These are phyloP conservation scores for Xylariaceae sp. DNA, from an alignment of 2,329 filamentous ascomycete species.

Conservation along the genomic window DNA sequence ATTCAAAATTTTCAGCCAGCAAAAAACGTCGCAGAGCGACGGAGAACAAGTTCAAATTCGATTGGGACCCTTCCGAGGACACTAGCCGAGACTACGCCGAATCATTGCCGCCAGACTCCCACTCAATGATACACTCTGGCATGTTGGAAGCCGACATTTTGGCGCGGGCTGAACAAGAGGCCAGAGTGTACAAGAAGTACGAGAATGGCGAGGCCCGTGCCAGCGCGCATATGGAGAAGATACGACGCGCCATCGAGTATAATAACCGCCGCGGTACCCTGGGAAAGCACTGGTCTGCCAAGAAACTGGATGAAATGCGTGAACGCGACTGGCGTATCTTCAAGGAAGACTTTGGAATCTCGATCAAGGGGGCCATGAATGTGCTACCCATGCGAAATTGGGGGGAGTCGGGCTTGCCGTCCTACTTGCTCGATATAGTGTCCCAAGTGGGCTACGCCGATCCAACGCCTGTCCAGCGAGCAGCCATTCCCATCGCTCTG, in stretches of 20 bases:
- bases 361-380: constrained; percentile 83
- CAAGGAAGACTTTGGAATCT: constrained; percentile 97
- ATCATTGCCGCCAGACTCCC: constrained; percentile 53
- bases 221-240: constrained; percentile 75
- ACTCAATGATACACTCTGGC: no score
- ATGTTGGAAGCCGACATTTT: constrained; percentile 47
- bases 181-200: constrained; percentile 65
- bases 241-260: constrained; percentile 67
- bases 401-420: constrained; percentile 76
- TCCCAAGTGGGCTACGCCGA: constrained; percentile 83
- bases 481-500: constrained; percentile 89
- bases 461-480: constrained; percentile 84
- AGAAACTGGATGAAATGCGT: constrained; percentile 86
- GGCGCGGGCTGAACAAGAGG: constrained; percentile 54
- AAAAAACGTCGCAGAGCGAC: constrained; percentile 92
- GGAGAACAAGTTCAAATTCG: constrained; percentile 98
- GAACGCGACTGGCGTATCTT: constrained; percentile 99
- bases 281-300: constrained; percentile 94
- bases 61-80: constrained; percentile 93
- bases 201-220: constrained; percentile 73
- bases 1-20: constrained; percentile 82
- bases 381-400: constrained; percentile 96
- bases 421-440: constrained; percentile 71
- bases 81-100: constrained; percentile 73
- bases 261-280: constrained; percentile 60